Percentiles rank a stretch among this genome's conserved stretches.
phyloP scores from a whole-genome alignment of 2,329 filamentous ascomycete species.

The Arthrobotrys iridis region DNA sequence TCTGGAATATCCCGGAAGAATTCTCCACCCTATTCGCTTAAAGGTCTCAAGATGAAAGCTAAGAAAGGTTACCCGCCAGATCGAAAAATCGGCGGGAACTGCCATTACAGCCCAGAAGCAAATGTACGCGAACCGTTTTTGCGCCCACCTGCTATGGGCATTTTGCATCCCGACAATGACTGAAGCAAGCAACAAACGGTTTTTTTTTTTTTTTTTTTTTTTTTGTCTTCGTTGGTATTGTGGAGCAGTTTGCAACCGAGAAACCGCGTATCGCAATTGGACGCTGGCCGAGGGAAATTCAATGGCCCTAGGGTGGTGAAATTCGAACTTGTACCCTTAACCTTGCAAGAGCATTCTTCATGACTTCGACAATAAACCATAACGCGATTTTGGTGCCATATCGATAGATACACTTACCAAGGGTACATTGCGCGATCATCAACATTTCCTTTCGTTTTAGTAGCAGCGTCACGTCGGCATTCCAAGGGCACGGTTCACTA shows the following conservation, averaged over 20 bases:
- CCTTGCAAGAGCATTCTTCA: constrained; percentile 34
- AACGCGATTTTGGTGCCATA: constrained; percentile 47
- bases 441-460: constrained; percentile 2
- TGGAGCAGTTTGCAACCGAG: constrained; percentile 17
- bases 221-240: constrained; percentile 23
- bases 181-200: constrained; percentile 31
- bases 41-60: constrained; percentile 4
- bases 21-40: constrained; percentile 50
- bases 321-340: constrained; percentile 19
- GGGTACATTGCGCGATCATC: constrained; percentile 24
- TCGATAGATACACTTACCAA: constrained; percentile 32
- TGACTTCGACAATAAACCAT: constrained; percentile 26
- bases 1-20: constrained; percentile 42
- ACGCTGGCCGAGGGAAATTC: not conserved
- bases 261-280: constrained; percentile 11
- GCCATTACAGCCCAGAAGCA: constrained; percentile 36
- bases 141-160: constrained; percentile 30
- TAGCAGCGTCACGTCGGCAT: constrained; percentile 41
- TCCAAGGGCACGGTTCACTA: constrained; percentile 45
- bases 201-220: no score
- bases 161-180: constrained; percentile 17
- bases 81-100: constrained; percentile 31
- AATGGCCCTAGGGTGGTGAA: constrained; percentile 10
- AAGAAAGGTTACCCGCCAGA: constrained; percentile 40
- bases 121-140: constrained; percentile 52